Evolutionary conservation across 2,329 filamentous ascomycete genomes (phyloP).

Genomic region (Aspergillus niger): DNA sequence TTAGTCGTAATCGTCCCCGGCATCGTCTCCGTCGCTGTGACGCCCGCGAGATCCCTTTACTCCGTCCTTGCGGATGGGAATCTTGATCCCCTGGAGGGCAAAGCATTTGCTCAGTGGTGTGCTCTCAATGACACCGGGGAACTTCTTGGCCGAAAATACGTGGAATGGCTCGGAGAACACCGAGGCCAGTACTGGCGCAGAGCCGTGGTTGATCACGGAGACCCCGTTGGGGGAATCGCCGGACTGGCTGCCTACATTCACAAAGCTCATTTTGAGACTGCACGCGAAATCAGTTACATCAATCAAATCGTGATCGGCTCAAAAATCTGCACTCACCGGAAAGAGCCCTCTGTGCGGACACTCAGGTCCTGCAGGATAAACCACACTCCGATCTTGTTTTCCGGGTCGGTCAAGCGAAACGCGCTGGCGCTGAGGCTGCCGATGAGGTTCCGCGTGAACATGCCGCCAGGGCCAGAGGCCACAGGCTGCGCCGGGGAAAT

Average conservation of each 20-base stretch:
- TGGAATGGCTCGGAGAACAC: conserved; percentile 88
- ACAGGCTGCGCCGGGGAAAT: conserved; percentile 41
- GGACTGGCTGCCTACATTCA: conserved; percentile 70
- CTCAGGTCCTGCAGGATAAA: conserved; percentile 95
- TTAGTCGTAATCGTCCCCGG: conserved; percentile 36
- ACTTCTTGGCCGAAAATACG: conserved; percentile 96
- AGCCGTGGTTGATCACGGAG: conserved; percentile 67
- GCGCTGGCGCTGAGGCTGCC: conserved; percentile 88
- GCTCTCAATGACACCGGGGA: conserved; percentile 94
- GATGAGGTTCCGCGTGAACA: conserved; percentile 95
- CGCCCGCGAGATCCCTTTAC: conserved; percentile 46
- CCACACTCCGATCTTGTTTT: conserved; percentile 87
- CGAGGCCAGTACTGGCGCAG: conserved; percentile 78
- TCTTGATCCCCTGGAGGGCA: conserved; percentile 91
- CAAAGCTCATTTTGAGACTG: conserved; percentile 73
- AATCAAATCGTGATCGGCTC: not conserved
- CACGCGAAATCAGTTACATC: conserved; percentile 10
- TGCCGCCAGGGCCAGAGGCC: conserved; percentile 64
- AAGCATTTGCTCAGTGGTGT: conserved; percentile 90
- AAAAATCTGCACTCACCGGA: conserved; percentile 63
- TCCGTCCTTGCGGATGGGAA: conserved; percentile 89
- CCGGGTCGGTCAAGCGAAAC: conserved; percentile 75
- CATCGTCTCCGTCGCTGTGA: conserved; percentile 37
- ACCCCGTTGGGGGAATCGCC: conserved; percentile 42
- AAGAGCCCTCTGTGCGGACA: conserved; percentile 87